Percentiles rank a stretch among this genome's conserved stretches.
These are phyloP conservation scores for Termitomyces sp. DNA, from an alignment of 768 basidiomycete genomes.

Conservation along the genomic window DNA sequence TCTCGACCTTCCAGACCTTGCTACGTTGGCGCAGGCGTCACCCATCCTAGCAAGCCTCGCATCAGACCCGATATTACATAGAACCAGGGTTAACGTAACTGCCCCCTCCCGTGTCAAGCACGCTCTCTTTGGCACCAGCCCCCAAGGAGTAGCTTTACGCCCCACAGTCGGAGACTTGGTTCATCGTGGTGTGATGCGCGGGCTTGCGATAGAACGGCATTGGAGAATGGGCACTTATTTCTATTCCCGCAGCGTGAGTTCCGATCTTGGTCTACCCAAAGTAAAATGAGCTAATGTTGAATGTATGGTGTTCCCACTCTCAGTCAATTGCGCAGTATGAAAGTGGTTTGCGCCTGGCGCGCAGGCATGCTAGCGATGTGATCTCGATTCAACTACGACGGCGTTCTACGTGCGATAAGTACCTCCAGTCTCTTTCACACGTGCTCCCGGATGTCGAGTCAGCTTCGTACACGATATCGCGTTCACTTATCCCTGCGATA, in stretches of 20 bases:
- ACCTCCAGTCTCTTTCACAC: conserved; percentile 41
- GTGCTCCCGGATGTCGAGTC: conserved; percentile 63
- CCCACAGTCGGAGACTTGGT: conserved; percentile 65
- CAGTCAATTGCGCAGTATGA: conserved; percentile 71
- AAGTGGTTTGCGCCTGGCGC: conserved; percentile 45
- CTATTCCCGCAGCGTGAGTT: conserved; percentile 52
- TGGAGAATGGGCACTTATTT: conserved; percentile 67
- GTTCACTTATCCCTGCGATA: conserved; percentile 57
- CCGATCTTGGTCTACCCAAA: background rate
- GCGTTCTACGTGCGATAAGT: conserved; percentile 30
- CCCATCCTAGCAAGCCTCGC: conserved; percentile 45
- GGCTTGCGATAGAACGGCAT: conserved; percentile 57
- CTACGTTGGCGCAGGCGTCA: conserved; percentile 41
- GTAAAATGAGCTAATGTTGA: conserved; percentile 1
- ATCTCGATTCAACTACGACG: conserved; percentile 50
- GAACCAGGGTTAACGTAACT: conserved; percentile 51
- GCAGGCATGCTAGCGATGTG: conserved; percentile 44
- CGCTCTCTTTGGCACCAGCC: conserved; percentile 53
- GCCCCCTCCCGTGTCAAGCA: conserved; percentile 66
- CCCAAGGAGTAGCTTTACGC: conserved; percentile 49
- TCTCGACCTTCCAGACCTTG: conserved; percentile 70
- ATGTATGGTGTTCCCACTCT: background rate
- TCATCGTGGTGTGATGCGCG: conserved; percentile 65
- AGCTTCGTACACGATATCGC: conserved; percentile 49
- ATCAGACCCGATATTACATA: conserved; percentile 60